Evolutionary conservation across 257 asterid genomes (phyloP).

Genomic region (Nicotiana tomentosiformis): DNA sequence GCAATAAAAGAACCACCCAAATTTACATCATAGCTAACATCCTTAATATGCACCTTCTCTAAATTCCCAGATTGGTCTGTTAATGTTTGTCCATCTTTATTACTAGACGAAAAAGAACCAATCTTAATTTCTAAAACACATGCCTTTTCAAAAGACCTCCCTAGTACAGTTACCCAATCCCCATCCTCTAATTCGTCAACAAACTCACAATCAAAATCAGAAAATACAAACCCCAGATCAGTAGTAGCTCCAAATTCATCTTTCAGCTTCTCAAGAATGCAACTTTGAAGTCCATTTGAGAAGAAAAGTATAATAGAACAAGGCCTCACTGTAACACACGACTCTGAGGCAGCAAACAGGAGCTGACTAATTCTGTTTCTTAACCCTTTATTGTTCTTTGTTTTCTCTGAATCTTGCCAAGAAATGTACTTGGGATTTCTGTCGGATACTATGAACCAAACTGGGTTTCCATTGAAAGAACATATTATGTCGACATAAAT

Average conservation of each 20-base stretch:
- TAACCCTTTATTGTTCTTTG: constrained; percentile 39
- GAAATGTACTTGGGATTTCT: constrained; percentile 63
- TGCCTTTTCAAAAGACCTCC: constrained; percentile 53
- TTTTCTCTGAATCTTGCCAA: constrained; percentile 30
- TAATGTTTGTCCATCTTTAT: not conserved
- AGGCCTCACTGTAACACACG: constrained; percentile 57
- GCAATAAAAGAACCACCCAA: constrained; percentile 42
- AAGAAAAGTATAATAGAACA: constrained; percentile 60
- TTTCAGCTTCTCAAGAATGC: constrained; percentile 31
- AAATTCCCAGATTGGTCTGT: not conserved
- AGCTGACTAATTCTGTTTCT: constrained; percentile 34
- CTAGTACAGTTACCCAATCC: constrained; percentile 48
- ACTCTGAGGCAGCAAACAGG: constrained; percentile 50
- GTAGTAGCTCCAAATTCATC: constrained; percentile 46
- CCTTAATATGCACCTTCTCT: not conserved
- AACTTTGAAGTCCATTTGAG: constrained; percentile 53
- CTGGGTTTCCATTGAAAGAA: constrained; percentile 64
- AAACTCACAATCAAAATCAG: constrained; percentile 23
- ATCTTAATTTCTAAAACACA: constrained; percentile 44
- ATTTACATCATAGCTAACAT: constrained; percentile 22
- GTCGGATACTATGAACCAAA: constrained; percentile 82
- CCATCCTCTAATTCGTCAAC: constrained; percentile 41
- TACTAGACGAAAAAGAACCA: not conserved
- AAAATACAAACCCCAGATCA: constrained; percentile 36
- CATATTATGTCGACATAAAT: constrained; percentile 72